Percentiles rank a stretch among this genome's conserved stretches.
phyloP scores from a whole-genome alignment of 2,329 filamentous ascomycete species.

The Sordariomycetes sp. region DNA sequence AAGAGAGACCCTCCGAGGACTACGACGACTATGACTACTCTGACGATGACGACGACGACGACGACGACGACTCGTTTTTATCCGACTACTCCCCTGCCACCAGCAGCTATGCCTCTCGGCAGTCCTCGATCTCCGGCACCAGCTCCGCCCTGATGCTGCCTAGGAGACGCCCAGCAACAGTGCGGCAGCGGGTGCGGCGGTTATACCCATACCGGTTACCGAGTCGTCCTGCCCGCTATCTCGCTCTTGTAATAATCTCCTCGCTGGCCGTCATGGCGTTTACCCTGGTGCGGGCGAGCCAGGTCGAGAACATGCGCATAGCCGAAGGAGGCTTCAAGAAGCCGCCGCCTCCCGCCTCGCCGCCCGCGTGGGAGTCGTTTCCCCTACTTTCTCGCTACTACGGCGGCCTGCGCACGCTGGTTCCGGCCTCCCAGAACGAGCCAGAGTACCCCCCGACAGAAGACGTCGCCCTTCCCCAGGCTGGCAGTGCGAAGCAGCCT shows the following conservation, averaged over 20 bases:
- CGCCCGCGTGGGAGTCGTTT: conserved; percentile 72
- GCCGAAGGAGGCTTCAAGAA: conserved; percentile 33
- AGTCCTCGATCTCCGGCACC: conserved; percentile 31
- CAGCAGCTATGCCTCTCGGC: conserved; percentile 41
- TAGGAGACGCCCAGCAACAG: conserved; percentile 18
- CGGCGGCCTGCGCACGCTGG: conserved; percentile 68
- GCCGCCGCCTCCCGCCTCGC: conserved; percentile 26
- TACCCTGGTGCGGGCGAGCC: conserved; percentile 62
- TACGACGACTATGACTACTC: conserved; percentile 34
- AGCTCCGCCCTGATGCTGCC: conserved; percentile 33
- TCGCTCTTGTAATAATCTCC: conserved; percentile 61
- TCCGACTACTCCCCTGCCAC: conserved; percentile 28
- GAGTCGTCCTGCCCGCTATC: conserved; percentile 63
- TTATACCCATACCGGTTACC: conserved; percentile 52
- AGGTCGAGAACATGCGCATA: conserved; percentile 54
- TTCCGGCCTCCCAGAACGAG: conserved; percentile 52
- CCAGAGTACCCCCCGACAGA: conserved; percentile 65
- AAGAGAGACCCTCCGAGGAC: conserved; percentile 42
- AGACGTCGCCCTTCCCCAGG: conserved; percentile 2
- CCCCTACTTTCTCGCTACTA: conserved; percentile 82
- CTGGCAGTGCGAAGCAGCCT: neutral
- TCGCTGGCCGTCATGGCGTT: conserved; percentile 68
- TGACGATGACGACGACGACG: conserved; percentile 32
- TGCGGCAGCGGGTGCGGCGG: conserved; percentile 10
- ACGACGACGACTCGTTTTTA: conserved; percentile 16